Evolutionary conservation across 331 rosid genomes (phyloP), one percentile per base, ranked within the genome.

Genomic region (Cydonia oblonga): DNA sequence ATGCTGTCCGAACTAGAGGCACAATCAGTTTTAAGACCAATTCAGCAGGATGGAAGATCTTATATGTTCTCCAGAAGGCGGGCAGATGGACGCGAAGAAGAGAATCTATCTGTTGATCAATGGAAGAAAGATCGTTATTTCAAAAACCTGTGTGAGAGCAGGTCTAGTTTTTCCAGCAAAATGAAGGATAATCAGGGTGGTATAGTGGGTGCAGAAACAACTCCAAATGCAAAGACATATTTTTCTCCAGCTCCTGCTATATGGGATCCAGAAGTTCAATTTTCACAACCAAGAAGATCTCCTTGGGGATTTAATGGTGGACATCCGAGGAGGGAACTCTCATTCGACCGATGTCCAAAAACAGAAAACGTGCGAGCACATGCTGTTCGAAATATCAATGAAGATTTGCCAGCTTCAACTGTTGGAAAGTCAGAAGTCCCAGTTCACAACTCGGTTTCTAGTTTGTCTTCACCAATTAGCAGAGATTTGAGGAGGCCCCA

Each of bases 281-380:
- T 73, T 70, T 73, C 90, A 26, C 91, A 87, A 63, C 86, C 90
- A 2, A 88, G 81, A 81, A 81, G 82, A 71, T 56, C 74, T 24
- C 57, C 83, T n/a, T 82, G 92, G 90, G 88, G 92, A 29, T 79
- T 84, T 72, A 77, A 69, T 67, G 56, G 75, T 63, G 84, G 86
- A 72, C 24, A 66, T 42, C 85, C 72, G 69, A 75, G 64, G 79
- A 65, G 44, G 53, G 84, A 80, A 68, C 81, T 81, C 57, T 64
- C 90, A 59, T 57, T 62, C 62, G 76, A 71, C 54, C 73, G 6
- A 72, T 49, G 52, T 19, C 8, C n/a, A 28, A 64, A 30, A 57
- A 19, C 40, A 62, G 68, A 69, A 58, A 60, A 53, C 38, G 33
- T 28, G 59, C 71, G 58, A 71, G 44, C 75, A 46, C 64, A n/a